Evolutionary conservation across 2,329 filamentous ascomycete species (phyloP), one percentile per base, ranked within the genome.

Genomic region (Calonectria leucothoes): DNA sequence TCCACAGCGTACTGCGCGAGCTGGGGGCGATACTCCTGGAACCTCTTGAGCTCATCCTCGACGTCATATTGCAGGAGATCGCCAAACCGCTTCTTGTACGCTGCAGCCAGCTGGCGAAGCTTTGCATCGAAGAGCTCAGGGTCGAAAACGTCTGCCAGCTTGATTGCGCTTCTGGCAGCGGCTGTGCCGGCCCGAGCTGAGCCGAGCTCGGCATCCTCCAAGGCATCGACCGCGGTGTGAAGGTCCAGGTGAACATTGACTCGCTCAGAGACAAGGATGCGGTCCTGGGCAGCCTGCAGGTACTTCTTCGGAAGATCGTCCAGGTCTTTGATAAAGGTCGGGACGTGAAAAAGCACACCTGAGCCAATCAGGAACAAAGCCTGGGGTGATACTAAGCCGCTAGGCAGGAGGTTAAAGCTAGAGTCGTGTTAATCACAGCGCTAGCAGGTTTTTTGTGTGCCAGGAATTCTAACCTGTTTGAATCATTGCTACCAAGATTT

Each of bases 61-160:
- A 73, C 67, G 35, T 73, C 71, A 23, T 73, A 73, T 12, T 70
- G 57, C 11, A 73, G 25, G 4, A 70, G 67, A 17, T 73, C 63
- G 14, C 93, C 93, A 79, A 91, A 94, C 61, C 92, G 87, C 84
- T 92, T 91, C 86, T 91, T 88, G 84, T 90, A 94, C n/a, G 90
- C 90, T 8, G 83, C 78, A 17, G 89, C 91, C 66, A 95, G 84
- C 20, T 87, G 84, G 52, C 91, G 87, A 67, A 94, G 84, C 83
- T 93, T 93, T 51, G 84, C 81, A 83, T 94, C 93, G 78, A 95
- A 94, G 12, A 87, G 80, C 52, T 89, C 85, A 82, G 91, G 89
- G 80, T 93, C 87, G 81, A 94, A 94, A 74, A 94, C 87, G 71
- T 94, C 92, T 72, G 88, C 87, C 59, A 95, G 84, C 63, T 90